Conservation (phyloP, 768 basidiomycete genomes). For the Pisolithus orientalis region DNA sequence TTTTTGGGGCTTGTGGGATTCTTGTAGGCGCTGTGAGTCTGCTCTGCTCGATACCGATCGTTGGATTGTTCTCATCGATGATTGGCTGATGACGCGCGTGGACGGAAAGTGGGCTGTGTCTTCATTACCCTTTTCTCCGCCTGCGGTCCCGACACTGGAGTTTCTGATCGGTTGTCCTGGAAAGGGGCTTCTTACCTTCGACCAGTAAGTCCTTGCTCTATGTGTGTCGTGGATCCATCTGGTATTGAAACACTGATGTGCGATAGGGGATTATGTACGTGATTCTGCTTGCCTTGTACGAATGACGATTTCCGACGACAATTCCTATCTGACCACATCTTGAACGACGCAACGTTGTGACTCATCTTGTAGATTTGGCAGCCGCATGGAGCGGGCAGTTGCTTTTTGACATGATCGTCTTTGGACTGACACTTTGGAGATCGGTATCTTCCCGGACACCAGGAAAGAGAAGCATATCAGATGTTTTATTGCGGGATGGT, state of each 20-base stretch:
- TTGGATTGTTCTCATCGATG: background rate
- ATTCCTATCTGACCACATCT: background rate
- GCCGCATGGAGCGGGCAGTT: slow-evolving; percentile 11
- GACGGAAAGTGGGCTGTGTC: too few species aligned
- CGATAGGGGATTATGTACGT: background rate
- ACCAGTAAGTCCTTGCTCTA: too few species aligned
- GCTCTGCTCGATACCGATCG: background rate
- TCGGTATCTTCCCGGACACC: background rate
- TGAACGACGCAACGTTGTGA: background rate
- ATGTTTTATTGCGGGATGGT: slow-evolving; percentile 13
- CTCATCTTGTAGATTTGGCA: slow-evolving; percentile 1
- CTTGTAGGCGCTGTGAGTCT: background rate
- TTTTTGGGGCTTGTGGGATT: background rate
- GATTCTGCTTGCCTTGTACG: too few species aligned
- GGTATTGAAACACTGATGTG: background rate
- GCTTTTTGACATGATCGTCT: slow-evolving; percentile 15
- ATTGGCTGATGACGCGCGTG: background rate
- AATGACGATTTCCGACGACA: background rate
- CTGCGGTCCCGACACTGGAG: too few species aligned
- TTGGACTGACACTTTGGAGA: slow-evolving; percentile 15
- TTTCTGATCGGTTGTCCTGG: too few species aligned
- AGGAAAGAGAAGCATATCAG: slow-evolving; percentile 4
- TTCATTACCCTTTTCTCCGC: too few species aligned
- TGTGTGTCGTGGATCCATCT: too few species aligned
- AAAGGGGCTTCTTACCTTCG: too few species aligned